Evolutionary conservation across 208 protist species (phyloP), one percentile per base, ranked within the genome.

Genomic region (Porcisia hertigi): DNA sequence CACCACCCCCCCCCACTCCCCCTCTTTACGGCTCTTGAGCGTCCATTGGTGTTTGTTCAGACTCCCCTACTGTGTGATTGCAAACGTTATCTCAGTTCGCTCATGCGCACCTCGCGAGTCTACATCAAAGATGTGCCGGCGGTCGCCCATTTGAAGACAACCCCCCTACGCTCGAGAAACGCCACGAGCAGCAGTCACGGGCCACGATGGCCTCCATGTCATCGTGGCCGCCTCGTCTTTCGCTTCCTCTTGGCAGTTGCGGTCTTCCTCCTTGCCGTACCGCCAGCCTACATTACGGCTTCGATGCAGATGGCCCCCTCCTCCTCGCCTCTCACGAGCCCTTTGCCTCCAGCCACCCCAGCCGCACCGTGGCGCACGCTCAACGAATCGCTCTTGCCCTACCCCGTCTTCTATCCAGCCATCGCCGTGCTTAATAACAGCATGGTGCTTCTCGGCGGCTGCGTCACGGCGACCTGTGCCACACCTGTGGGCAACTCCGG

Each of bases 381-480:
- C 25, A 75, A 78, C 25, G 78, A 82, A 14, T 74, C 78, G 9
- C 78, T 82, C 11, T 49, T 82, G 20, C 78, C 78, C 53, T 82
- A 82, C 60, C 78, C 78, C 36, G 67, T 82, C 73, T 82, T 82
- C 39, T 71, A 82, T 60, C 72, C 78, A 3, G 78, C 78, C 34
- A 75, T 71, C 4, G 78, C 78, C 6, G 62, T 78, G 52, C 72
- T 82, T 11, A 75, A 78, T 73, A 82, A 78, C 69, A 64, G 67
- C 18, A 59, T 82, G 9, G 41, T 77, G 7, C 43, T 82, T 23
- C 60, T 82, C 8, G 78, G 78, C 3, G 78, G 78, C 5, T 82
- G 78, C 47, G 49, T 72, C 52, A 82, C 73, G 16, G 52, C 72
- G 5, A 66, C 5, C 39, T 82, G 78, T 20, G 78, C 43, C 23